phyloP scores from a whole-genome alignment of 2,329 filamentous ascomycete species.

The Trichoderma endophyticum region DNA sequence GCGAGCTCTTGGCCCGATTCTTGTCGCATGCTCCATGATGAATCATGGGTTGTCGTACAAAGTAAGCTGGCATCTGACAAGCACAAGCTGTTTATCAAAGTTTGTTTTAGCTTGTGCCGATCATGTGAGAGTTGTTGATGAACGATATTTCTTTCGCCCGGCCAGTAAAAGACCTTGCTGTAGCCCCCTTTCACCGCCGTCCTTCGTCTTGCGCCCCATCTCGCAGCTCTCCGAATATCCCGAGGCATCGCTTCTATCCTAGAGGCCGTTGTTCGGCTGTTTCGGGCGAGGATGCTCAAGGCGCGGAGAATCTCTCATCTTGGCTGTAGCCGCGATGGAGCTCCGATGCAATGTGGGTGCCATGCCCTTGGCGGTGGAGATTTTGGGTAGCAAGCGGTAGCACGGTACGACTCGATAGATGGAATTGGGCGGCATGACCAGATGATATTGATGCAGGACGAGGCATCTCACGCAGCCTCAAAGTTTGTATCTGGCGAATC shows the following conservation, averaged over 20 bases:
- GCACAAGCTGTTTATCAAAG: neutral
- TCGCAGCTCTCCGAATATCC: neutral
- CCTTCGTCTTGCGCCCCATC: neutral
- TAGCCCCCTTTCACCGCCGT: neutral
- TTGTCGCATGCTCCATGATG: neutral
- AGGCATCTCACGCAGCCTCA: neutral
- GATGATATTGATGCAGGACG: neutral
- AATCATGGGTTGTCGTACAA: neutral
- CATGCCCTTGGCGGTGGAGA: conserved; percentile 7
- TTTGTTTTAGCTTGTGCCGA: neutral
- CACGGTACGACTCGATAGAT: neutral
- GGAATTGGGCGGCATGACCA: neutral
- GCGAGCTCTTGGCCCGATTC: neutral
- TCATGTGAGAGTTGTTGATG: neutral
- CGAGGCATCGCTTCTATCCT: neutral
- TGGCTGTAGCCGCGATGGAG: conserved; percentile 5
- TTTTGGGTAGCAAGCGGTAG: neutral
- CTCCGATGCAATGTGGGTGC: conserved; percentile 7
- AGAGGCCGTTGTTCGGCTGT: conserved; percentile 9
- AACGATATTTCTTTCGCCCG: neutral
- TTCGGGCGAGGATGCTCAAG: conserved; percentile 2
- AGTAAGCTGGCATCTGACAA: neutral
- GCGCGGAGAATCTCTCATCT: conserved; percentile 4
- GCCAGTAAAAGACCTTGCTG: neutral
- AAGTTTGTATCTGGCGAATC: neutral